Evolutionary conservation across 768 basidiomycete species (phyloP).

Genomic region (Pleurotus tuber-regium): DNA sequence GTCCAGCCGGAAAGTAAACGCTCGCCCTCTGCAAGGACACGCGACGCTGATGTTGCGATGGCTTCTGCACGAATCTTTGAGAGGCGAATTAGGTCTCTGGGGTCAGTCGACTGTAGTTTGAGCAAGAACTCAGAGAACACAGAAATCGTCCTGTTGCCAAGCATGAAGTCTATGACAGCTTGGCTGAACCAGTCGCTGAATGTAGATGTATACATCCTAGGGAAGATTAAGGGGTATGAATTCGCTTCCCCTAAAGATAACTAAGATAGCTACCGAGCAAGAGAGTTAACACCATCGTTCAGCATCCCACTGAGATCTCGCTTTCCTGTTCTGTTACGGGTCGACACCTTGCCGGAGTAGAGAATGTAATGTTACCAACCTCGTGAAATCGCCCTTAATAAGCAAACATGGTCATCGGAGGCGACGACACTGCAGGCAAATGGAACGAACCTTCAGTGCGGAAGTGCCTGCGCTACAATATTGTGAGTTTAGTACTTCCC

Average conservation of each 20-base stretch:
- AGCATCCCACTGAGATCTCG: slow-evolving; percentile 89
- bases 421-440: no score
- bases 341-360: not conserved
- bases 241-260: not conserved
- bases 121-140: slow-evolving; percentile 95
- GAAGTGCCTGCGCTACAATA: slow-evolving; percentile 85
- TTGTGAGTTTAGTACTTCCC: slow-evolving; percentile 6
- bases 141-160: slow-evolving; percentile 80
- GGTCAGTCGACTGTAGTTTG: slow-evolving; percentile 89
- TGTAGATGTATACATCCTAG: slow-evolving; percentile 84
- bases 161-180: slow-evolving; percentile 90
- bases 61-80: slow-evolving; percentile 91
- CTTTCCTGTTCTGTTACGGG: slow-evolving; percentile 77
- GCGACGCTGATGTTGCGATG: slow-evolving; percentile 81
- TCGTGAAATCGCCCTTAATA: slow-evolving; percentile 79
- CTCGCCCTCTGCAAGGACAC: slow-evolving; percentile 77
- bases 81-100: slow-evolving; percentile 82
- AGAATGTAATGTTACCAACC: slow-evolving; percentile 38
- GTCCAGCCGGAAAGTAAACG: slow-evolving; percentile 87
- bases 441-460: slow-evolving; percentile 91
- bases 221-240: not conserved
- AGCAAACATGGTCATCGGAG: slow-evolving; percentile 10
- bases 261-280: slow-evolving; percentile 58
- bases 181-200: slow-evolving; percentile 97
- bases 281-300: slow-evolving; percentile 93